phyloP scores from a whole-genome alignment of 371 early-diverging fungal species.

The Parasitella parasitica region DNA sequence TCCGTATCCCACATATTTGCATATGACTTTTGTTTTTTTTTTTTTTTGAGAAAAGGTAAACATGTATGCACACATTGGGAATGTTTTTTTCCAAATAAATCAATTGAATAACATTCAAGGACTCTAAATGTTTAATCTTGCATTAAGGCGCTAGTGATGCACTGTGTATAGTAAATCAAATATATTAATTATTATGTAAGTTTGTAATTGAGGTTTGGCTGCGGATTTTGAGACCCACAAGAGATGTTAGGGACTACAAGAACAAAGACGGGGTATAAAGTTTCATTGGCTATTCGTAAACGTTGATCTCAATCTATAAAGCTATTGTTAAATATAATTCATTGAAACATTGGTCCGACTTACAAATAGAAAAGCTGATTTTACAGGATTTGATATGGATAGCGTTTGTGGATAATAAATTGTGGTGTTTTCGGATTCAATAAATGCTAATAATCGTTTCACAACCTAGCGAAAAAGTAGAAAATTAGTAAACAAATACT shows the following conservation, averaged over 20 bases:
- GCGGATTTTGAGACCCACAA: too few relatives aligned
- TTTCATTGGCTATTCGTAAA: conserved; percentile 9
- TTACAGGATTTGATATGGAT: conserved; percentile 45
- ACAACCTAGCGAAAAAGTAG: conserved; percentile 27
- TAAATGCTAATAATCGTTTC: conserved; percentile 32
- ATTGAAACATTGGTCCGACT: conserved; percentile 2
- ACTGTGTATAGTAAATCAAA: background rate
- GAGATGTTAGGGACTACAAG: background rate
- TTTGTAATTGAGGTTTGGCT: background rate
- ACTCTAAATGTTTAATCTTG: too few relatives aligned
- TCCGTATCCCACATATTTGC: too few relatives aligned
- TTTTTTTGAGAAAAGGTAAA: too few relatives aligned
- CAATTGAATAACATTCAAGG: too few relatives aligned
- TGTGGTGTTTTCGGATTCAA: conserved; percentile 41
- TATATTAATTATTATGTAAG: background rate
- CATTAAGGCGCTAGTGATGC: too few relatives aligned
- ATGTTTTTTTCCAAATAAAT: too few relatives aligned
- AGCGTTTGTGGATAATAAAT: conserved; percentile 39
- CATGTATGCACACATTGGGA: too few relatives aligned
- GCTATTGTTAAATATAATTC: background rate
- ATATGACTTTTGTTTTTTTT: too few relatives aligned
- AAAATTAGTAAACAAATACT: background rate
- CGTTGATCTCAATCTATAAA: conserved; percentile 32
- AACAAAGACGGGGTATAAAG: background rate
- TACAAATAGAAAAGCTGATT: conserved; percentile 51